Evolutionary conservation across 176 grass and related monocot genomes (phyloP).

Genomic region (Aegilops bicornis): DNA sequence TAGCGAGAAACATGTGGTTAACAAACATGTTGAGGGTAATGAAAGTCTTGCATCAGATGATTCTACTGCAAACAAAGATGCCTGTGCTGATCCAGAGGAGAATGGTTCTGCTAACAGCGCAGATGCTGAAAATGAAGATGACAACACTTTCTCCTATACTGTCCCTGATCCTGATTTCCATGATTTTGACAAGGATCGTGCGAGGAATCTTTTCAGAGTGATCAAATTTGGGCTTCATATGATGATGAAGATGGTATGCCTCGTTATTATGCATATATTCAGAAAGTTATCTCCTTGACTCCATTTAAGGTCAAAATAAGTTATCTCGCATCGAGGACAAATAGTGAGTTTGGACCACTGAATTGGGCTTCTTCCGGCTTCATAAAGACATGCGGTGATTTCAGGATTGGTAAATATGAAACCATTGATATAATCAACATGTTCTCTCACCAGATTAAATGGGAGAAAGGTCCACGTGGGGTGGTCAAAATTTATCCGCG

Average conservation of each 20-base stretch:
- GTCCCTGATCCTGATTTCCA: slow-evolving; percentile 77
- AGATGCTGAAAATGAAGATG: slow-evolving; percentile 41
- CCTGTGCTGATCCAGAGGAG: slow-evolving; percentile 10
- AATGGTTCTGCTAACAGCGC: slow-evolving; percentile 12
- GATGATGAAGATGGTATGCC: slow-evolving; percentile 76
- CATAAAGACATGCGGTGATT: slow-evolving; percentile 67
- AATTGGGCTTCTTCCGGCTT: slow-evolving; percentile 62
- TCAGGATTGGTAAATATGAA: slow-evolving; percentile 49
- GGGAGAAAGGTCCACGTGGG: slow-evolving; percentile 56
- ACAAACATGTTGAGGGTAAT: slow-evolving; percentile 29
- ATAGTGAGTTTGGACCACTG: slow-evolving; percentile 55
- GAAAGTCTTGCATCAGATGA: slow-evolving; percentile 30
- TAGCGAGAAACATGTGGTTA: slow-evolving; percentile 27
- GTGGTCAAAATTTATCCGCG: slow-evolving; percentile 61
- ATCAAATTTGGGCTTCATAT: slow-evolving; percentile 73
- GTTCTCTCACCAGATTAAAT: slow-evolving; percentile 64
- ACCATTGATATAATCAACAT: slow-evolving; percentile 51
- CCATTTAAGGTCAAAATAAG: slow-evolving; percentile 57
- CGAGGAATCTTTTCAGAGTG: slow-evolving; percentile 45
- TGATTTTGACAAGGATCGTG: slow-evolving; percentile 62
- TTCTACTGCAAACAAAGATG: slow-evolving; percentile 24
- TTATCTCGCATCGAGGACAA: slow-evolving; percentile 53
- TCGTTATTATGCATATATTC: slow-evolving; percentile 64
- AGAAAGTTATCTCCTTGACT: slow-evolving; percentile 53
- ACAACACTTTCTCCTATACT: slow-evolving; percentile 38